Base-by-base conservation (phyloP, 345 rosid genomes). In the Mangifera indica region DNA sequence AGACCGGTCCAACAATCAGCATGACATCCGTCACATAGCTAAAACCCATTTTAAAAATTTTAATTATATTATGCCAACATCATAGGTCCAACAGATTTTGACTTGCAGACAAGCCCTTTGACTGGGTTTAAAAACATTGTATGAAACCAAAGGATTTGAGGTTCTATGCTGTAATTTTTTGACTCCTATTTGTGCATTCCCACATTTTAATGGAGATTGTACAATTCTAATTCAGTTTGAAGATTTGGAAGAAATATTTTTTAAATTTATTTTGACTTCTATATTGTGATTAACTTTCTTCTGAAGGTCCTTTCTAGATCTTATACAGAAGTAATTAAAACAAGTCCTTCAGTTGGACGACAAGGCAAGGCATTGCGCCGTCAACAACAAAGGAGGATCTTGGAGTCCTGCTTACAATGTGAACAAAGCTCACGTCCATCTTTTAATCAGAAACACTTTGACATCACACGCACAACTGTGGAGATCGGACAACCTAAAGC, bases 351-450 rank as follows among this genome's bases (percentile, higher is more conserved):
- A 64, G 82, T 94, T 82, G 98, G 97, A 52, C 91, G 95, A 61
- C 98, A 90, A 87, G 98, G 97, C 73, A 94, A 94, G 84, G 88
- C 95, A 59, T 67, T 86, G 75, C 95, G 95, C 17, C 91, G 97
- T 29, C 87, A 81, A 73, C 91, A 85, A 63, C 91, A 82, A 76
- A 85, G 86, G 82, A 84, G 84, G 81, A 56, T 80, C 63, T 71
- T 82, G 12, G 77, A 81, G 54, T 72, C 80, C 15, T 64, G 73
- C 8, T 17, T 42, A 65, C 55, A 32, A 61, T 55, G 24, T 22
- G 68, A 76, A 57, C 74, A 73, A 58, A 65, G 52, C 60, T 45
- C 56, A 62, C 29, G 56, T 57, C 54, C 63, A 44, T 65, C 69
- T 26, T 40, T 56, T 9, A 45, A 58, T 37, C 70, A 60, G 69